Evolutionary conservation across 495 filamentous ascomycete genomes (phyloP).

Genomic region (Podospora anserina): DNA sequence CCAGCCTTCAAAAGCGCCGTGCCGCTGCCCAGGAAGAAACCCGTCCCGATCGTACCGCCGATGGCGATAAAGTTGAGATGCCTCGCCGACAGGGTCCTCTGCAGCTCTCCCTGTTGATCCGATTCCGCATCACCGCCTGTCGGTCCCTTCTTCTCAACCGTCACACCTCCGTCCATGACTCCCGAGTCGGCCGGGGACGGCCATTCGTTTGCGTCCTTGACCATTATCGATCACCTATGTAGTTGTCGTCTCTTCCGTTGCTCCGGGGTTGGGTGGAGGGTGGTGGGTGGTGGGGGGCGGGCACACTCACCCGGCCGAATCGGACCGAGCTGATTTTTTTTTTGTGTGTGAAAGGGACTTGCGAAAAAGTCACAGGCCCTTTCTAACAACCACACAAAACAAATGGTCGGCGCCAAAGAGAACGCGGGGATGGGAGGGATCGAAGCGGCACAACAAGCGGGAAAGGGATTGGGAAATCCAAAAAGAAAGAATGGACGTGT

Average conservation of each 20-base stretch:
- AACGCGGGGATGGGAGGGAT: not conserved
- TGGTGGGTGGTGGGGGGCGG: too few species aligned
- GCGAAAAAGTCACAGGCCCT: too few species aligned
- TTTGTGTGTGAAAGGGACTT: too few species aligned
- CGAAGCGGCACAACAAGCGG: not conserved
- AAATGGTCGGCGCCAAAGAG: not conserved
- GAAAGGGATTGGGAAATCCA: not conserved
- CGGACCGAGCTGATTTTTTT: not conserved
- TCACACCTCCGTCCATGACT: not conserved
- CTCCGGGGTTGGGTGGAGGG: not conserved
- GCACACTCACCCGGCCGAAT: not conserved
- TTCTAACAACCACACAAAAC: not conserved
- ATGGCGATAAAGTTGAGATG: conserved; percentile 61
- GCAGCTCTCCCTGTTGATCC: conserved; percentile 25
- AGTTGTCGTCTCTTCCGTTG: not conserved
- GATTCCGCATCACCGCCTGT: conserved; percentile 18
- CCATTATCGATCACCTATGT: conserved; percentile 1
- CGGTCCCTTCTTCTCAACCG: conserved; percentile 9
- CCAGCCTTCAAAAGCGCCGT: conserved; percentile 59
- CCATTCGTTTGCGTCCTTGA: not conserved
- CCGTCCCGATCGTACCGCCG: conserved; percentile 75
- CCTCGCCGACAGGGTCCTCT: conserved; percentile 39
- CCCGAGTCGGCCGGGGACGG: conserved; percentile 6
- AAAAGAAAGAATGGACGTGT: not conserved
- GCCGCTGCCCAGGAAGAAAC: conserved; percentile 70